Conservation (phyloP, 106 monocot genomes). For the Dendrobium huoshanense region DNA sequence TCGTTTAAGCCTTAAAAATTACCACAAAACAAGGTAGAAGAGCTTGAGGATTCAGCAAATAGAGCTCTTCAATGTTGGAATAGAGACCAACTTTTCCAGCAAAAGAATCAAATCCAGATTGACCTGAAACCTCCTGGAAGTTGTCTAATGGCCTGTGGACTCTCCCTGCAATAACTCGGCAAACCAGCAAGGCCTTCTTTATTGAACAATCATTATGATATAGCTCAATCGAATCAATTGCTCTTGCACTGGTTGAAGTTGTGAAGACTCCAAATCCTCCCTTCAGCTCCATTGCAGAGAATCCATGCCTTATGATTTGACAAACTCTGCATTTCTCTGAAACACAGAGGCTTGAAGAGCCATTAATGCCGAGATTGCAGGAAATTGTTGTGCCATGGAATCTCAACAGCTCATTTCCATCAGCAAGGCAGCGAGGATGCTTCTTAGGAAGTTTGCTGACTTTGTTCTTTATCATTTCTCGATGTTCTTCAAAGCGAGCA, state of each 20-base stretch:
- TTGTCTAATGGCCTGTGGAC: slow-evolving; percentile 87
- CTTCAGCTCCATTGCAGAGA: slow-evolving; percentile 47
- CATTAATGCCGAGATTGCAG: slow-evolving; percentile 62
- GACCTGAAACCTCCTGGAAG: slow-evolving; percentile 42
- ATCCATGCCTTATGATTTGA: slow-evolving; percentile 67
- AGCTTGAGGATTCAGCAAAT: slow-evolving; percentile 74
- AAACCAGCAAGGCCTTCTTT: slow-evolving; percentile 73
- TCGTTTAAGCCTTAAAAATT: slow-evolving; percentile 21
- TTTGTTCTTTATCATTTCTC: slow-evolving; percentile 69
- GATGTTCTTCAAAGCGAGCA: slow-evolving; percentile 74
- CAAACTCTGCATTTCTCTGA: slow-evolving; percentile 73
- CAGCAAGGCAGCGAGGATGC: slow-evolving; percentile 91
- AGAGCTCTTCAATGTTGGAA: slow-evolving; percentile 78
- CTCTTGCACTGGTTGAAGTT: slow-evolving; percentile 78
- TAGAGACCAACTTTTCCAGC: slow-evolving; percentile 75
- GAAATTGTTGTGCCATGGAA: slow-evolving; percentile 78
- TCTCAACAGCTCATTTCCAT: slow-evolving; percentile 85
- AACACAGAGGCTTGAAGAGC: slow-evolving; percentile 62
- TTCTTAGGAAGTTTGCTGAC: slow-evolving; percentile 88
- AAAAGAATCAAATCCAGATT: slow-evolving; percentile 67
- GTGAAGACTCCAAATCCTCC: slow-evolving; percentile 79
- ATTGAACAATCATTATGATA: slow-evolving; percentile 26
- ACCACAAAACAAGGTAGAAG: slow-evolving; percentile 79
- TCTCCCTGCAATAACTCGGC: slow-evolving; percentile 82
- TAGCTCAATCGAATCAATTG: slow-evolving; percentile 56